A percentile compares a stretch with the other conserved stretches of the same genome.
phyloP scores from a whole-genome alignment of 2,329 filamentous ascomycete species.

The Graphiopsis chlorocephala region DNA sequence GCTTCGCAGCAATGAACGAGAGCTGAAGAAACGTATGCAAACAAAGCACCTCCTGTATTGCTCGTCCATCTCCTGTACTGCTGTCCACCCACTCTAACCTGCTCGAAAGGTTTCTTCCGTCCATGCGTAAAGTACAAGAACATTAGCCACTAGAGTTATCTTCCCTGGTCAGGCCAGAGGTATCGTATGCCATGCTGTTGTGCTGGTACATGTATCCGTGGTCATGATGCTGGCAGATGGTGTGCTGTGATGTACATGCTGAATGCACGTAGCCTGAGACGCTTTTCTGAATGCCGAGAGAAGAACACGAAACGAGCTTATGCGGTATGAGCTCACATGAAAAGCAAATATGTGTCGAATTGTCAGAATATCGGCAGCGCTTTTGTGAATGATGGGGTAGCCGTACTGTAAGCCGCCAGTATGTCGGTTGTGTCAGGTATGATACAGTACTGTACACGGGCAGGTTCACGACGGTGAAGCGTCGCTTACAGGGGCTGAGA shows the following conservation, averaged over 20 bases:
- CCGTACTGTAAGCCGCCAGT: neutral
- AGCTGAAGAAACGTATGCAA: neutral
- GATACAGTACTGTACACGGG: neutral
- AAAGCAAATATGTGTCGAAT: neutral
- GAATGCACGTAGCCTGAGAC: neutral
- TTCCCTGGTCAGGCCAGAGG: neutral
- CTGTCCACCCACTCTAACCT: neutral
- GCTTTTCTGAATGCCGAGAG: neutral
- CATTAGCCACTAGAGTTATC: constrained; percentile 8
- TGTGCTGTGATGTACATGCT: neutral
- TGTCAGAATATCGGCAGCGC: neutral
- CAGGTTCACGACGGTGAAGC: neutral
- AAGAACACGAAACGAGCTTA: neutral
- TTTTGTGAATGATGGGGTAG: neutral
- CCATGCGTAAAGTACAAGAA: neutral
- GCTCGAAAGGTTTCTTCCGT: neutral
- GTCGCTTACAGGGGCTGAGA: constrained; percentile 9
- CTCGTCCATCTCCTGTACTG: neutral
- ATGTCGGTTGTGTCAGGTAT: neutral
- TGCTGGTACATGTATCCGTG: neutral
- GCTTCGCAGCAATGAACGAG: neutral
- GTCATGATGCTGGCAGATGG: neutral
- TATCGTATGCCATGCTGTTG: neutral
- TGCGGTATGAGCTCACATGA: neutral
- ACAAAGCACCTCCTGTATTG: neutral